Conservation (phyloP, 441 rosid species). For the Brassica balearica region DNA sequence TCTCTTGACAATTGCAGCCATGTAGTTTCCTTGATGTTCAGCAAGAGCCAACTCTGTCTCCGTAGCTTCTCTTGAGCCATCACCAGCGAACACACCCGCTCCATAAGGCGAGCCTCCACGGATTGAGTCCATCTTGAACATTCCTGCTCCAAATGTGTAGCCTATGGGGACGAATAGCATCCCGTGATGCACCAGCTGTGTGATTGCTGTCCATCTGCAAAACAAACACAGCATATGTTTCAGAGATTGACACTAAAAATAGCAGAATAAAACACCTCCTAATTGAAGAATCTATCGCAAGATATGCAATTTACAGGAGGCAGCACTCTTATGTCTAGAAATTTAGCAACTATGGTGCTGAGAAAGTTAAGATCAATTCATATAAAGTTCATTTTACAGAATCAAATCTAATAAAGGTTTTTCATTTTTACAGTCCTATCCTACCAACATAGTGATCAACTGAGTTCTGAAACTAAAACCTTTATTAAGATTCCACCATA, state of each 20-base stretch:
- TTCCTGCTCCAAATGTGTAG: slow-evolving; percentile 4
- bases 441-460: neutral
- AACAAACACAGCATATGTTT: neutral
- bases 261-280: neutral
- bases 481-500: neutral
- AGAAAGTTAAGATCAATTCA: neutral
- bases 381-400: neutral
- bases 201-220: slow-evolving; percentile 10
- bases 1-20: slow-evolving; percentile 1
- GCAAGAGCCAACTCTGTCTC: neutral
- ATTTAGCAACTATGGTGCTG: neutral
- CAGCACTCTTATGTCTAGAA: neutral
- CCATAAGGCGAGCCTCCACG: slow-evolving; percentile 8
- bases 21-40: slow-evolving; percentile 12
- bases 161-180: slow-evolving; percentile 7
- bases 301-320: neutral
- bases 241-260: neutral
- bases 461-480: neutral
- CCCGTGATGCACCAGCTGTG: neutral
- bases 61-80: slow-evolving; percentile 3
- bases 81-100: slow-evolving; percentile 11
- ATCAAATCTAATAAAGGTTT: neutral
- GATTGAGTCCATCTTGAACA: slow-evolving; percentile 3
- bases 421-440: neutral
- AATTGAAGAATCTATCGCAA: neutral